A percentile compares a stretch with the other conserved stretches of the same genome.
Conservation (phyloP, 768 basidiomycete genomes). For the Cystofilobasidium bisporidii region DNA sequence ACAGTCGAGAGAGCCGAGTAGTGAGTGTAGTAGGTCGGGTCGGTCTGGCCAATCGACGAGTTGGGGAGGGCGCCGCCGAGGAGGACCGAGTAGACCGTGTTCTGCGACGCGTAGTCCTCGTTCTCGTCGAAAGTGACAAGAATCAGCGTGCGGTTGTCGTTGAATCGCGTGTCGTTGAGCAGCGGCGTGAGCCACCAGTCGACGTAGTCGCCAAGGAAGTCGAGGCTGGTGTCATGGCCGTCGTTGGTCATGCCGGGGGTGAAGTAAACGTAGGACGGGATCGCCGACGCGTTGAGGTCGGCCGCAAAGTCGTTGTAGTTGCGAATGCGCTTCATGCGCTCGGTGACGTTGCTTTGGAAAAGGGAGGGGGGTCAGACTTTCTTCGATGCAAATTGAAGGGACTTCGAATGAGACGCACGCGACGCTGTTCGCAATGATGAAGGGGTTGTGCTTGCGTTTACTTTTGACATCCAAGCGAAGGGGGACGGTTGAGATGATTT, state of each 20-base stretch:
- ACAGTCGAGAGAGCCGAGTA: conserved; percentile 47
- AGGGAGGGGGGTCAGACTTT: no score
- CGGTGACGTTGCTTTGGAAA: conserved; percentile 34
- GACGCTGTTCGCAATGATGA: conserved; percentile 47
- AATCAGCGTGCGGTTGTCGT: conserved; percentile 50
- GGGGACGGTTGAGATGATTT: no score
- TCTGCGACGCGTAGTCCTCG: conserved; percentile 41
- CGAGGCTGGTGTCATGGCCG: conserved; percentile 50
- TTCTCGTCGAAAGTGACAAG: conserved; percentile 56
- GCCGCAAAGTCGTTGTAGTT: conserved; percentile 56
- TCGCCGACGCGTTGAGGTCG: not conserved
- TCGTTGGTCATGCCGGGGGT: conserved; percentile 2
- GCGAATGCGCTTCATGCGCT: conserved; percentile 46
- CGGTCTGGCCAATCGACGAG: conserved; percentile 31
- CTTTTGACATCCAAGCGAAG: no score
- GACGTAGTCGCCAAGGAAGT: conserved; percentile 47
- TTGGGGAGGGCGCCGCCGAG: conserved; percentile 30
- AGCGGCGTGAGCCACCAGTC: conserved; percentile 49
- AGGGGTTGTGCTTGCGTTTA: conserved; percentile 52
- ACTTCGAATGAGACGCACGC: conserved; percentile 30
- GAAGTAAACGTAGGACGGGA: not conserved
- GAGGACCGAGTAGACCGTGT: conserved; percentile 30
- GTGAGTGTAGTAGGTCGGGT: conserved; percentile 54
- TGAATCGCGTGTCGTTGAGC: conserved; percentile 49
- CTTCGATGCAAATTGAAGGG: no score